Conservation (phyloP, 345 rosid genomes). For the Arabidopsis arenosa region DNA sequence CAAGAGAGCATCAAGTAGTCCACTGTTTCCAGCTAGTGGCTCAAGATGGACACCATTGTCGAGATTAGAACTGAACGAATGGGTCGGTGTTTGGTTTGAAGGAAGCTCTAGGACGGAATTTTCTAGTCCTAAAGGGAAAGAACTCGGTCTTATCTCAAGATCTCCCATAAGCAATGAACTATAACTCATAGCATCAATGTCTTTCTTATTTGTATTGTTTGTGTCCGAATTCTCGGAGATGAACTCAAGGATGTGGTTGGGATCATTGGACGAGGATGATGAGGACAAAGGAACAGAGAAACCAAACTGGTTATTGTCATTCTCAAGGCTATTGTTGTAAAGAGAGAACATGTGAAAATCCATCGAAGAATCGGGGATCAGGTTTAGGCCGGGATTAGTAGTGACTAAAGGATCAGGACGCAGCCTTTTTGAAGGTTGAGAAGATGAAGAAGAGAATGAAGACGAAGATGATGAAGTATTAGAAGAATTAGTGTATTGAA, state of each 20-base stretch:
- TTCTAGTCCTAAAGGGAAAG: conserved; percentile 42
- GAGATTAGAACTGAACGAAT: conserved; percentile 27
- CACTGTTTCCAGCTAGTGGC: conserved; percentile 47
- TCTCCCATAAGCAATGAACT: conserved; percentile 63
- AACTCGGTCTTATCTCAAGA: conserved; percentile 12
- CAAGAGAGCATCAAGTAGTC: conserved; percentile 61
- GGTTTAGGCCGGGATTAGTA: conserved; percentile 39
- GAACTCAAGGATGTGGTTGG: conserved; percentile 38
- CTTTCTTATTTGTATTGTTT: conserved; percentile 27
- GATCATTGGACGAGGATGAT: conserved; percentile 39
- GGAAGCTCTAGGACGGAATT: conserved; percentile 52
- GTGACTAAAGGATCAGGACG: conserved; percentile 39
- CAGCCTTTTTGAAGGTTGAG: conserved; percentile 35
- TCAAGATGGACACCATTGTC: conserved; percentile 22
- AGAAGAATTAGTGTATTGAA: conserved; percentile 34
- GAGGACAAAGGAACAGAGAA: conserved; percentile 48
- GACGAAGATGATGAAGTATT: conserved; percentile 49
- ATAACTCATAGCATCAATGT: conserved; percentile 46
- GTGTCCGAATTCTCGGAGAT: conserved; percentile 34
- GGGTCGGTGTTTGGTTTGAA: conserved; percentile 56
- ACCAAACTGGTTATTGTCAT: conserved; percentile 31
- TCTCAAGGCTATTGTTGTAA: conserved; percentile 38
- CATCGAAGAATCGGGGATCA: conserved; percentile 27
- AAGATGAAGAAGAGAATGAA: conserved; percentile 42
- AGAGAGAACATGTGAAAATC: conserved; percentile 37